phyloP scores from a whole-genome alignment of 2,329 filamentous ascomycete species.

The Colletotrichum noveboracense region DNA sequence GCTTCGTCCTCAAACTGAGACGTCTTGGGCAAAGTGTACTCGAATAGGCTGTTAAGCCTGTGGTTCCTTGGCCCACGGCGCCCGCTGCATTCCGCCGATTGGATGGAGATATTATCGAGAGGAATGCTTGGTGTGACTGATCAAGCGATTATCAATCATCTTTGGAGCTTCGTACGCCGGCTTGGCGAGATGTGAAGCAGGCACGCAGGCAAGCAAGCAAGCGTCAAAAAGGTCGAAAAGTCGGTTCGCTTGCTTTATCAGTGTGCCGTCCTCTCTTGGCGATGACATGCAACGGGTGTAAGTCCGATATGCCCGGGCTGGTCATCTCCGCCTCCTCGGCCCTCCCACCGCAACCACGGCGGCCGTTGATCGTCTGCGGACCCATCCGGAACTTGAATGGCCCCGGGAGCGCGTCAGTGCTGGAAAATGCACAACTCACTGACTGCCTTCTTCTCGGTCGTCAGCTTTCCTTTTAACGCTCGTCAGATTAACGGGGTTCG shows the following conservation, averaged over 20 bases:
- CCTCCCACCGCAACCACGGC: not conserved
- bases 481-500: not conserved
- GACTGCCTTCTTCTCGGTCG: not conserved
- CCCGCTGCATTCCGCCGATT: conserved; percentile 1
- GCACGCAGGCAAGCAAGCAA: not conserved
- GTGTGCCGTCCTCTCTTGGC: not conserved
- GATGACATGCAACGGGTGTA: not conserved
- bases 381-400: not conserved
- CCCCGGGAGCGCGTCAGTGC: not conserved
- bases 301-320: not conserved
- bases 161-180: not conserved
- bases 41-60: not conserved
- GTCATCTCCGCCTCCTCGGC: not conserved
- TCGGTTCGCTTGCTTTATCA: not conserved
- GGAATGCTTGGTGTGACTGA: not conserved
- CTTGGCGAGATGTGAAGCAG: not conserved
- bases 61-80: not conserved
- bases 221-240: not conserved
- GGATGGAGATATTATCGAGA: conserved; percentile 7
- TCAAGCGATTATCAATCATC: conserved; percentile 7
- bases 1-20: not conserved
- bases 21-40: not conserved
- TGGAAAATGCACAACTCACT: not conserved
- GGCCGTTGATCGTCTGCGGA: not conserved
- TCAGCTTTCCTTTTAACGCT: not conserved